A percentile compares a stretch with the other conserved stretches of the same genome.
These are phyloP conservation scores for Saccharomyces hybrid DNA, from an alignment of 1,139 yeast species.

Conservation along the genomic window DNA sequence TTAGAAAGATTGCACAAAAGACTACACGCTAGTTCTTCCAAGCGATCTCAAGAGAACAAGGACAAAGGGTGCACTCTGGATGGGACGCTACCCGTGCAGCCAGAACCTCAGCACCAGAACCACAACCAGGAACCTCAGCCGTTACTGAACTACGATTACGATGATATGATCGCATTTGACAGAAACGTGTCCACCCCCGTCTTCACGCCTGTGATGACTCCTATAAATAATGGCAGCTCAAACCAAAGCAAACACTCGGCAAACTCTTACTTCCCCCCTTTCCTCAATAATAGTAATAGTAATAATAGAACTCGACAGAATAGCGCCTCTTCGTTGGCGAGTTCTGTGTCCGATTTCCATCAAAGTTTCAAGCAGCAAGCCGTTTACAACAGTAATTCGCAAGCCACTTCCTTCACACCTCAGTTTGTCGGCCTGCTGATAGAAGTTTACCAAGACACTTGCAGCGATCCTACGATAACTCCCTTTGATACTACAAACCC, in stretches of 20 bases:
- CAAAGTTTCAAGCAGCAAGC: constrained; percentile 2
- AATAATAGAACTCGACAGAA: constrained; percentile 3
- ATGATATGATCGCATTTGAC: neutral
- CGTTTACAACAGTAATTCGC: constrained; percentile 1
- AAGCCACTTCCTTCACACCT: constrained; percentile 13
- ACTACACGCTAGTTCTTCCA: neutral
- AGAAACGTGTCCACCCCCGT: neutral
- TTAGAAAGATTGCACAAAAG: neutral
- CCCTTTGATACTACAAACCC: constrained; percentile 31
- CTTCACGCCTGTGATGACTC: neutral
- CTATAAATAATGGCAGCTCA: neutral
- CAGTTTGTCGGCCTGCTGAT: constrained; percentile 23
- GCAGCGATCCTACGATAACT: constrained; percentile 30
- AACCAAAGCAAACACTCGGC: neutral
- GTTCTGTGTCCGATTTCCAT: constrained; percentile 5
- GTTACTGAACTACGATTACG: neutral
- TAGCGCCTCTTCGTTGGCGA: constrained; percentile 5
- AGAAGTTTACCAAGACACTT: constrained; percentile 25
- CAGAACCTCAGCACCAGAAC: neutral
- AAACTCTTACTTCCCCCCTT: constrained; percentile 2
- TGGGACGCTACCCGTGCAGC: neutral
- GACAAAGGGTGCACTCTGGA: neutral
- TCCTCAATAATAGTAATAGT: neutral
- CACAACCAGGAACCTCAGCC: neutral
- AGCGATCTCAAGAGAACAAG: neutral